Conservation (phyloP, 345 rosid species). For the Chamaenerion angustifolium region DNA sequence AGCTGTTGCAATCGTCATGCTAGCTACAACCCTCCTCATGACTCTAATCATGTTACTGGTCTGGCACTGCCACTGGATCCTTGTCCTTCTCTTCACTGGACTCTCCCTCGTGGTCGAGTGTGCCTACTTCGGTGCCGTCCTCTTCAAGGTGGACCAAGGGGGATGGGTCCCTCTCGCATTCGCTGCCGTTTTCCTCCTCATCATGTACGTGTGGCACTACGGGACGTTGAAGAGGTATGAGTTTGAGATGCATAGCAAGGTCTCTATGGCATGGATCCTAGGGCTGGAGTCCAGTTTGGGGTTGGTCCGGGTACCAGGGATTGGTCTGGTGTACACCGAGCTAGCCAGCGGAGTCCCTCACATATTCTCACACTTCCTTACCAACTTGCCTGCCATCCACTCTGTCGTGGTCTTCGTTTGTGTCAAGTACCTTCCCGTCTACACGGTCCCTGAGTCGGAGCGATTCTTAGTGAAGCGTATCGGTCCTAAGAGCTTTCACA, state of each 20-base stretch:
- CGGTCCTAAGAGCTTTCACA: conserved; percentile 18
- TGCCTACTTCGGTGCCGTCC: conserved; percentile 19
- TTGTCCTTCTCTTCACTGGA: conserved; percentile 13
- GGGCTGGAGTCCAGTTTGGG: conserved; percentile 23
- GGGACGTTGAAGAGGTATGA: conserved; percentile 16
- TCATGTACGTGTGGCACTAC: conserved; percentile 24
- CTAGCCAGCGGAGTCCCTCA: conserved; percentile 23
- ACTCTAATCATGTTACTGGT: conserved; percentile 19
- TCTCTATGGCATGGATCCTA: conserved; percentile 22
- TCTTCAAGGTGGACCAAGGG: conserved; percentile 23
- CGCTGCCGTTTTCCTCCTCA: conserved; percentile 10
- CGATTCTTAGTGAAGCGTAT: conserved; percentile 16
- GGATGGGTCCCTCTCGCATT: conserved; percentile 26
- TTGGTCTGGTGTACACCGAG: conserved; percentile 20
- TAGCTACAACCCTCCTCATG: conserved; percentile 21
- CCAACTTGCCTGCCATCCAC: conserved; percentile 29
- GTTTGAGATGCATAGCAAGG: conserved; percentile 20
- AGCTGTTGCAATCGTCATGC: conserved; percentile 20
- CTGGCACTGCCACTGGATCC: conserved; percentile 23
- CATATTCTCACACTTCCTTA: conserved; percentile 22
- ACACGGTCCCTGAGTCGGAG: conserved; percentile 21
- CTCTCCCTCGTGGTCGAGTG: conserved; percentile 16
- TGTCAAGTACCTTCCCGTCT: conserved; percentile 22
- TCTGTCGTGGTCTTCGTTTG: conserved; percentile 22
- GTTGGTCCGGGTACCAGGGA: conserved; percentile 19